Evolutionary conservation across 2,329 filamentous ascomycete species (phyloP), one percentile per base, ranked within the genome.

Genomic region (Colletotrichum limetticola): DNA sequence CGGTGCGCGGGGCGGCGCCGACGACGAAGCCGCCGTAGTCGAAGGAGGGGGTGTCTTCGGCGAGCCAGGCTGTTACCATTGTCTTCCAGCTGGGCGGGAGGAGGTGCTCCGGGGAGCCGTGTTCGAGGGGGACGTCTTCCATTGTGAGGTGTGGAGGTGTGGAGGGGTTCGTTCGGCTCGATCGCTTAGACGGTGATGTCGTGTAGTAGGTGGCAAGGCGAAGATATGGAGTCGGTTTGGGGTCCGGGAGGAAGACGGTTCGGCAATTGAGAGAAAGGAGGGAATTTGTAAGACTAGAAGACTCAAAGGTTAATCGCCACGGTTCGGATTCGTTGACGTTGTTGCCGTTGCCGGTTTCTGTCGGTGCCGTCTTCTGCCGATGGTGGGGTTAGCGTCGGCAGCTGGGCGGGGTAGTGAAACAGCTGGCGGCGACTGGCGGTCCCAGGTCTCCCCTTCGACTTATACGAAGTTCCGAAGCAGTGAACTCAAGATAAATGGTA

Each of bases 11-110:
- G 32, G 84, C 85, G 52, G 93, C 90, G 75, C 97, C 97, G 28
- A 99, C 97, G 7, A 99, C 97, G 83, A 97, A 99, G 74, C 97
- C 97, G 79, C 94, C 97, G 82, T 98, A 98, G 87, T 99, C 97
- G 84, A 98, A 96, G 66, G 94, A 97, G 5, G 97, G 97, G 3
- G 95, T 97, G 85, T 99, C 97, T 85, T 99, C 97, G 79, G 95
- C 94, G 16, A 98, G 92, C 97, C 97, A 99, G 78, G 90, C 85
- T 28, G 92, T 90, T 75, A 98, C 91, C 76, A 92, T 90, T 62
- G 91, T 89, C 82, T 96, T 97, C 91, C 95, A 98, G 75, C 92
- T 93, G 26, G 92, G 90, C 0, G 96, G 95, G 56, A 98, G 91
- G 76, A 98, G 90, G 81, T 97, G 91, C 78, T 85, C 85, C 65